Conservation (phyloP, 495 filamentous ascomycete species). For the Penicillium simplicissimum region DNA sequence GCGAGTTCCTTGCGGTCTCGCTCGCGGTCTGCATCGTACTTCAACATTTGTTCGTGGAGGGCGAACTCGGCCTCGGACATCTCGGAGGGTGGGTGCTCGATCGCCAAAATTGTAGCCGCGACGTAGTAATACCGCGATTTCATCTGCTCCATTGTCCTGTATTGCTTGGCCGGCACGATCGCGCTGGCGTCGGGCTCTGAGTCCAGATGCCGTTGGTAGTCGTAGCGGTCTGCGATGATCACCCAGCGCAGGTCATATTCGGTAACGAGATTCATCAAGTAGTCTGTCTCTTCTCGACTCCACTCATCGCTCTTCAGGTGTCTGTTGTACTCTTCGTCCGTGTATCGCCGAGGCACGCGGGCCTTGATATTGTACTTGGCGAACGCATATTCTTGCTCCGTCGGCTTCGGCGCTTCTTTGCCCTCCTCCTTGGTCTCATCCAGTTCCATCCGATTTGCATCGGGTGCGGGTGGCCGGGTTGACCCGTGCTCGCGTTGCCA, state of each 20-base stretch:
- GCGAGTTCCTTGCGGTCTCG: slow-evolving; percentile 80
- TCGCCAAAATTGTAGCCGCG: slow-evolving; percentile 79
- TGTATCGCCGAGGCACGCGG: slow-evolving; percentile 69
- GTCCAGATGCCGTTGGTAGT: slow-evolving; percentile 59
- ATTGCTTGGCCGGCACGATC: slow-evolving; percentile 41
- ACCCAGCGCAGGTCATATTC: slow-evolving; percentile 87
- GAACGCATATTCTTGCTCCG: slow-evolving; percentile 52
- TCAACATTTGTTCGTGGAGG: slow-evolving; percentile 77
- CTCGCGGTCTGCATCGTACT: slow-evolving; percentile 80
- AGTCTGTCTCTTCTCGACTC: slow-evolving; percentile 91
- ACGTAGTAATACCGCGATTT: slow-evolving; percentile 89
- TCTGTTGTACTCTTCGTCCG: slow-evolving; percentile 79
- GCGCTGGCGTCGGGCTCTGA: slow-evolving; percentile 41
- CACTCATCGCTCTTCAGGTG: slow-evolving; percentile 74
- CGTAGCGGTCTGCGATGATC: slow-evolving; percentile 91
- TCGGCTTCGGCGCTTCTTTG: slow-evolving; percentile 33
- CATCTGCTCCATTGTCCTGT: slow-evolving; percentile 80
- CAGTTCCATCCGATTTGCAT: slow-evolving; percentile 31
- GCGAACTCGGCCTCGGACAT: slow-evolving; percentile 84
- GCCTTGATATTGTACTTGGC: slow-evolving; percentile 83
- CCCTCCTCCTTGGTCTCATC: slow-evolving; percentile 33
- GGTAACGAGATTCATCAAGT: slow-evolving; percentile 69
- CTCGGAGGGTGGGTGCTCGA: slow-evolving; percentile 76
- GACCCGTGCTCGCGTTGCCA: slow-evolving; percentile 56
- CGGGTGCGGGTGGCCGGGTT: slow-evolving; percentile 39